These are phyloP conservation scores for Climacium dendroides DNA, from an alignment of 225 moss, liverwort and hornwort genomes.

Conservation along the genomic window DNA sequence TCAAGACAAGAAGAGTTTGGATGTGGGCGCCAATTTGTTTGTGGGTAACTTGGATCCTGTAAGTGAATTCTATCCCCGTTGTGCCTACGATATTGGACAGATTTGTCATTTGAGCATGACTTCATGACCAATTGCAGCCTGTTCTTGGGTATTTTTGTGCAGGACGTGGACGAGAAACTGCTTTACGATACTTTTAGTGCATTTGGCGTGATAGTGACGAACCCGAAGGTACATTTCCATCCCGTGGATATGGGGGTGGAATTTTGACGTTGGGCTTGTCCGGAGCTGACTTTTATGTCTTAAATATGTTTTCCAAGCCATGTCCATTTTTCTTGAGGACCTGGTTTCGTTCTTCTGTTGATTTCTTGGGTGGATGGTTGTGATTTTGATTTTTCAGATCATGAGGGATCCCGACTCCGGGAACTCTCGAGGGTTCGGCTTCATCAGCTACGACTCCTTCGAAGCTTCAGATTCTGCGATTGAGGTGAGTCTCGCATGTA, in stretches of 20 bases:
- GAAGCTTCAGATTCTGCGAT: constrained; percentile 97
- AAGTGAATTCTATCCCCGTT: background rate
- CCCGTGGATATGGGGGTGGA: background rate
- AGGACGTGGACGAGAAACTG: constrained; percentile 98
- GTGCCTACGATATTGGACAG: background rate
- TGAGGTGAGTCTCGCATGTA: constrained; percentile 38
- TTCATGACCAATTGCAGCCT: background rate
- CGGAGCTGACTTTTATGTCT: background rate
- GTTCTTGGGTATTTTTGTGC: background rate
- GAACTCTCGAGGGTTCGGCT: constrained; percentile 96
- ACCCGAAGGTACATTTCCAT: constrained; percentile 59
- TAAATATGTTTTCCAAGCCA: too few relatives aligned
- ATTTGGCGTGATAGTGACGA: constrained; percentile 95
- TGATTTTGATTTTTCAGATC: constrained; percentile 31
- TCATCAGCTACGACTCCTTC: constrained; percentile 98
- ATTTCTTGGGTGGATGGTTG: background rate
- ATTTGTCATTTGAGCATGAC: background rate
- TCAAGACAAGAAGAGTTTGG: constrained; percentile 98
- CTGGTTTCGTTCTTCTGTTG: background rate
- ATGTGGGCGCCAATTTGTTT: constrained; percentile 93
- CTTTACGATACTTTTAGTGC: constrained; percentile 95
- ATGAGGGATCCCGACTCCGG: constrained; percentile 99
- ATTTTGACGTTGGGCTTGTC: background rate
- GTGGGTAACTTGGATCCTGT: constrained; percentile 97
- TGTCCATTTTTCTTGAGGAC: background rate